Evolutionary conservation across 345 rosid species (phyloP), one percentile per base, ranked within the genome.

Genomic region (Brassica incana): DNA sequence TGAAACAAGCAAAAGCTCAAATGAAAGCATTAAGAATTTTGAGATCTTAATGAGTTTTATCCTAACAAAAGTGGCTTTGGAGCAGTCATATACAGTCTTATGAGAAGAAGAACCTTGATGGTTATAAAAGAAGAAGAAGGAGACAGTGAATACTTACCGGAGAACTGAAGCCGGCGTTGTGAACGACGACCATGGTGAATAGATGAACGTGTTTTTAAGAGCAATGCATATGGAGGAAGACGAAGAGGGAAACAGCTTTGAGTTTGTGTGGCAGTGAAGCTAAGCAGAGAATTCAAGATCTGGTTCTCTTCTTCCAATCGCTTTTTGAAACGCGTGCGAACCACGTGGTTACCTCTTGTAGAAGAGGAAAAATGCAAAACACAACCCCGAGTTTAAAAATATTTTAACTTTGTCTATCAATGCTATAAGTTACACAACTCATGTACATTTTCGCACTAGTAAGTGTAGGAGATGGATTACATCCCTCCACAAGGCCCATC

Each of bases 321-420:
- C 77, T 66, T 30, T 30, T 2, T 29, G 25, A 0, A 43, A 63
- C 63, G 69, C 69, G 82, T 78, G 63, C 1, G 3, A 30, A 2
- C 2, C 50, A 69, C 80, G 80, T 1, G 59, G 6, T 25, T 14
- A 5, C 5, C 32, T 59, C 63, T 5, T 58, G 62, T 20, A 16
- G 2, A 6, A 14, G 40, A 6, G 23, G 43, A 23, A 23, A 23
- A 23, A 23, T 23, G 25, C 25, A 23, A 23, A 11, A 35, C 8
- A 35, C 38, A 9, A 23, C 23, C 5, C 23, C 38, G 25, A 23
- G 25, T 23, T 23, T 23, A 23, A 23, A 23, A 0, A 1, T 23
- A 23, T 23, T 23, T 23, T 23, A 23, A 23, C 25, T 90, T 91
- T 89, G 97, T 20, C 23, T 20, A 20, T 20, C 23, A 20, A 20